These are phyloP conservation scores for Dendrobium officinale DNA, from an alignment of 106 monocot species.

Conservation along the genomic window DNA sequence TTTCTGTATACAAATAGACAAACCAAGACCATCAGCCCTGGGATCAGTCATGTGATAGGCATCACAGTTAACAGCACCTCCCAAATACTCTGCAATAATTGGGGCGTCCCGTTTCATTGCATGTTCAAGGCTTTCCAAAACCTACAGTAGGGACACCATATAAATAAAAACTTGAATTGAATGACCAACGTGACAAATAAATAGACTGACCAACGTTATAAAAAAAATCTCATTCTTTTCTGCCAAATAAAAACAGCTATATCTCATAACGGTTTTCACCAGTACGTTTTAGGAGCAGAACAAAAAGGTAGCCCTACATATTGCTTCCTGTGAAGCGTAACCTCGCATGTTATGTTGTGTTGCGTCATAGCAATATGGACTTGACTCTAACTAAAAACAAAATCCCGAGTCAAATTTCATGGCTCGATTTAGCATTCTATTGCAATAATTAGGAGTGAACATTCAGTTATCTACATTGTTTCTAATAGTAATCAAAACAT, in stretches of 20 bases:
- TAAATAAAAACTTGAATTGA: background rate
- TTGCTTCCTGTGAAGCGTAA: too few relatives aligned
- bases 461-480: too few relatives aligned
- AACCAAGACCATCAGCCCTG: conserved; percentile 92
- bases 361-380: too few relatives aligned
- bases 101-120: conserved; percentile 94
- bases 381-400: too few relatives aligned
- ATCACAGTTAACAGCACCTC: conserved; percentile 98
- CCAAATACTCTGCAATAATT: conserved; percentile 92
- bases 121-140: conserved; percentile 95
- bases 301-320: background rate
- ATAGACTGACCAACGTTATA: background rate
- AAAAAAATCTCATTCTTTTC: background rate
- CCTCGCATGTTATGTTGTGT: too few relatives aligned
- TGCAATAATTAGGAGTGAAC: too few relatives aligned
- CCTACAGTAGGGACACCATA: conserved; percentile 23
- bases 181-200: background rate
- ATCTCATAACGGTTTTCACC: background rate
- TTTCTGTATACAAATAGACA: conserved; percentile 76
- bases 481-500: too few relatives aligned
- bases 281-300: background rate
- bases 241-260: background rate
- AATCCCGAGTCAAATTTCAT: too few relatives aligned
- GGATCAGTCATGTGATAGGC: conserved; percentile 99
- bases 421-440: too few relatives aligned